Percentiles rank a stretch among this genome's conserved stretches.
Evolutionary conservation across 345 rosid species (phyloP).

Genomic region (Psidium friedrichsthalianum): DNA sequence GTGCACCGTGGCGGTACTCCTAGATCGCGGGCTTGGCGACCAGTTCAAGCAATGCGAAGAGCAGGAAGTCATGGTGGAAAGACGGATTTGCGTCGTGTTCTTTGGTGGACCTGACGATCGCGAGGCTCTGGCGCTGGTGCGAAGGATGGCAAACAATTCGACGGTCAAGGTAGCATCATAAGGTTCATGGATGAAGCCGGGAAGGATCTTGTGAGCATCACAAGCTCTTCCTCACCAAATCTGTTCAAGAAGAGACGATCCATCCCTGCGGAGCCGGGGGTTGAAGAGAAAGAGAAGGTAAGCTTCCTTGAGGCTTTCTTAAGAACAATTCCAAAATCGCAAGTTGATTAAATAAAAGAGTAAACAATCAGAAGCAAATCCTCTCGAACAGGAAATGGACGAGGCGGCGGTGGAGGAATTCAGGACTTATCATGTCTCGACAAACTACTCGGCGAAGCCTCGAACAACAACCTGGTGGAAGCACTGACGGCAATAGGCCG

Average conservation of each 20-base stretch:
- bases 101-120: conserved; percentile 83
- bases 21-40: conserved; percentile 70
- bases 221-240: conserved; percentile 23
- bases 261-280: conserved; percentile 37
- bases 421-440: conserved; percentile 27
- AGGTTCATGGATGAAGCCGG: conserved; percentile 27
- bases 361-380: neutral
- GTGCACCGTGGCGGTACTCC: conserved; percentile 65
- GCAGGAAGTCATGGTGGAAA: conserved; percentile 6
- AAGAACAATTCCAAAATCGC: neutral
- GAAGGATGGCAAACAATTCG: conserved; percentile 67
- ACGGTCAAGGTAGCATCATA: conserved; percentile 40
- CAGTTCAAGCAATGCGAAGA: conserved; percentile 14
- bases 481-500: conserved; percentile 32
- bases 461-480: conserved; percentile 30
- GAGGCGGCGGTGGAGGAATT: conserved; percentile 41
- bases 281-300: conserved; percentile 40
- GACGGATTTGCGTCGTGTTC: conserved; percentile 47
- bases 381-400: conserved; percentile 36
- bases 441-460: conserved; percentile 35
- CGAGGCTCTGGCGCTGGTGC: conserved; percentile 62
- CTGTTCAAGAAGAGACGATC: conserved; percentile 16
- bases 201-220: conserved; percentile 15
- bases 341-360: neutral
- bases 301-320: neutral